Evolutionary conservation across 768 basidiomycete genomes (phyloP), one percentile per base, ranked within the genome.

Genomic region (Hericium alpestre): DNA sequence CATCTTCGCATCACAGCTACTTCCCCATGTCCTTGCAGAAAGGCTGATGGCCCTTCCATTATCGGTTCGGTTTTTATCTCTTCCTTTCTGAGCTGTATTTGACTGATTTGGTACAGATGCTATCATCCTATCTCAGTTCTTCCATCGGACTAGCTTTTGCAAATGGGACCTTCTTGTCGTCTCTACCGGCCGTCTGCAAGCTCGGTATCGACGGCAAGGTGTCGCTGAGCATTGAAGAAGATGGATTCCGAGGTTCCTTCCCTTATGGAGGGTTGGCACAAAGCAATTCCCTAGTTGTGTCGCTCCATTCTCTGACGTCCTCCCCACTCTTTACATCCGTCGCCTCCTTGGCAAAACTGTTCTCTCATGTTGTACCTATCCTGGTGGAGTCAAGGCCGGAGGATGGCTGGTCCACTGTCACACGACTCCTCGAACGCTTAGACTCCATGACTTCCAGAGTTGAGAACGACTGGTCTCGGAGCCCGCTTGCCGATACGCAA

Each of bases 31-130:
- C 13, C 73, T 79, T 1, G 68, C 75, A 7, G 66, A 74, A 43
- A 83, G 81, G 62, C 69, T 88, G 46, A 78, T 76, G 58, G 83
- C 80, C 0, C 70, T 89, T 0, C 86, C 87, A 6, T 69, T 90
- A 5, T 66, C 77, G 3, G 72, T 78, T 43, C 18, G 75, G 62
- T 15, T 20, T 66, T 38, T n/a, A 23, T 6, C 4, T 5, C 59
- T 73, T 12, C 37, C 25, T 25, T 25, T 25, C 25, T 25, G 16
- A 38, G 25, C 39, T 8, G 56, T 64, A 1, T 64, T 25, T 27
- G 4, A 48, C 38, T 23, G 20, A 6, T 38, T 16, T 62, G 59
- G 63, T 63, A 55, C 62, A 75, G 69, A 65, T 56, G 38, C 59
- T 78, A 13, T 62, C 69, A 10, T 74, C 76, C 27, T 56, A 69